Base-by-base conservation (phyloP, 257 asterid species). In the Coffea eugenioides region DNA sequence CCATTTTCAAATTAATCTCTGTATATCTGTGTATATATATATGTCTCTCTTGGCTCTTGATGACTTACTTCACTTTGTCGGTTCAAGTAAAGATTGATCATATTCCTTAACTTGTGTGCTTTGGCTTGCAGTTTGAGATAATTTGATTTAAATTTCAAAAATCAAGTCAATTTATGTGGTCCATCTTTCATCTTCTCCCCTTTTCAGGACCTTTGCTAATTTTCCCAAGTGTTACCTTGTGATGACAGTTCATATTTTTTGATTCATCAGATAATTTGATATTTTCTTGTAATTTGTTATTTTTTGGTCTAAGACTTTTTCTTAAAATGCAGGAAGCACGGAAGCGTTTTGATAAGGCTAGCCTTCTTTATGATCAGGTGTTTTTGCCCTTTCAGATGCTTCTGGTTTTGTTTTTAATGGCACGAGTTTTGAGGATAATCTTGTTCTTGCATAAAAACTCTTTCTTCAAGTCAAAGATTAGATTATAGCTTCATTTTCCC, bases 341-440 rank as follows among this genome's bases (percentile, higher is more conserved):
- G 69, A 96, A 96, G 85, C 92, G 92, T 70, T 92, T 96, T 88
- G 99, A 96, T 89, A 96, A 92, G 90, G 97, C 98, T 73, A 96
- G 98, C 82, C 97, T 96, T 87, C 88, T 90, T 72, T 94, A 96
- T 87, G 99, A 96, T 82, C 99, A 96, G 98, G 98, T 96, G 79
- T 84, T 78, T 74, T 80, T 87, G 14, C 51, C 23, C 57, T 70
- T 59, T 67, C 1, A 64, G 14, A 66, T 61, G 11, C 39, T 15
- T 61, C n/a, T 39, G 20, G 46, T 57, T 80, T 23, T 31, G 41
- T 64, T 21, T n/a, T 25, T 57, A 31, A 78, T 36, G 79, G 39
- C 62, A 62, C 36, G 69, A 34, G 49, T 13, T 6, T 54, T 18
- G 45, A 48, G 57, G 18, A 69, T 75, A 65, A 69, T 69, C 65